Base-by-base conservation (phyloP, 129 eudicot genomes). In the Kitagawia praeruptora region DNA sequence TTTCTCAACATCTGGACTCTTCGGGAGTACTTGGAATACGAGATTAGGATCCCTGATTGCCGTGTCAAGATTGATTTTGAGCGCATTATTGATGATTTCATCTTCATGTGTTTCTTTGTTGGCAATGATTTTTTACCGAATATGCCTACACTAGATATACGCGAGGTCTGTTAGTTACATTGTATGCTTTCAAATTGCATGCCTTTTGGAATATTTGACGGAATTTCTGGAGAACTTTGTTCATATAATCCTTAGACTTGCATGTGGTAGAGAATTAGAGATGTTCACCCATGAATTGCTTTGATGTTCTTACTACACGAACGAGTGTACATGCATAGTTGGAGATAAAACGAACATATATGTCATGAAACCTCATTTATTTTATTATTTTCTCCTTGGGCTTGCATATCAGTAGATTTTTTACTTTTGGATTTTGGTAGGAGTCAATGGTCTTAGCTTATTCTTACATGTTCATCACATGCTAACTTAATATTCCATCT, bases 101-200 rank as follows among this genome's bases (percentile, higher is more conserved):
- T 87, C 74, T 82, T 87, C 84, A 87, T 87, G 84, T 87, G 90
- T 45, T 34, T 85, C 67, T 85, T 85, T 85, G 85, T 85, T 79
- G 88, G 88, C 42, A 85, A 85, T 79, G 90, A 87, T 66, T 84
- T 84, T 77, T 76, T 87, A 40, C 88, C 90, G 6, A 82, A 72
- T 46, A 61, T 87, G 72, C 90, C 86, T 31, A 79, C 90, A 79
- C 78, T 87, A 63, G 84, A 84, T 67, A 72, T 87, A 79, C 75
- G 80, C 11, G 85, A 84, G 90, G 90, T 87, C 34, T 31, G 87
- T 85, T 69, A 85, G 64, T 41, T 41, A 28, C 31, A 67, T 81
- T 73, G 16, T 37, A 61, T 61, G 10, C 69, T 56, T n/a, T 11
- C 1, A 3, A 31, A 14, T 23, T 16, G 13, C 19, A 31, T 4